These are phyloP conservation scores for Sphagnum contortum DNA, from an alignment of 225 moss, liverwort and hornwort species.

Conservation along the genomic window DNA sequence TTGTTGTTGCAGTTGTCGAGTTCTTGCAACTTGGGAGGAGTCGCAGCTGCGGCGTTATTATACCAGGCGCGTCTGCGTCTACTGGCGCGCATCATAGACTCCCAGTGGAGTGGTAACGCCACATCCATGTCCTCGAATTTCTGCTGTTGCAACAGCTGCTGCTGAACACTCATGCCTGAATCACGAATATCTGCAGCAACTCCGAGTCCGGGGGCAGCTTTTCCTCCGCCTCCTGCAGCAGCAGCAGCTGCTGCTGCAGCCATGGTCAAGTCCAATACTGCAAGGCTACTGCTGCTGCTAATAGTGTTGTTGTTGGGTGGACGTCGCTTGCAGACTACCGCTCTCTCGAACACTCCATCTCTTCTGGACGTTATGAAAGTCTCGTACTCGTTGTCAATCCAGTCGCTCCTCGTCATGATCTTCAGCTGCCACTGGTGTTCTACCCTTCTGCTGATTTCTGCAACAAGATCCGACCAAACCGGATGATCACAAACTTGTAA, in stretches of 20 bases:
- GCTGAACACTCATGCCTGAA: too few species aligned
- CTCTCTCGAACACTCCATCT: slow-evolving; percentile 36
- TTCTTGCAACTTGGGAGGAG: slow-evolving; percentile 2
- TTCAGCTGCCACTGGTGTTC: too few species aligned
- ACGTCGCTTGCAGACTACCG: too few species aligned
- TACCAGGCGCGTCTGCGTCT: slow-evolving; percentile 49
- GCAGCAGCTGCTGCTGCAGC: slow-evolving; percentile 21
- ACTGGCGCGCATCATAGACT: slow-evolving; percentile 47
- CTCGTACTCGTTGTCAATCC: slow-evolving; percentile 47
- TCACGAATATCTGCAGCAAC: too few species aligned
- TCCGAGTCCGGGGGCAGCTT: slow-evolving; percentile 5
- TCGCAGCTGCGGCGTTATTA: slow-evolving; percentile 29
- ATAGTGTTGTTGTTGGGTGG: too few species aligned
- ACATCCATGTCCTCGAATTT: slow-evolving; percentile 47
- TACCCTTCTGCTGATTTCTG: too few species aligned
- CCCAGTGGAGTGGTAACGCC: slow-evolving; percentile 60
- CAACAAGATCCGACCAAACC: too few species aligned
- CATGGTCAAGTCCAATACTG: slow-evolving; percentile 24
- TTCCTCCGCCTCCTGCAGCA: slow-evolving; percentile 12
- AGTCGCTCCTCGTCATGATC: slow-evolving; percentile 27
- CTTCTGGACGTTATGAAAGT: slow-evolving; percentile 48
- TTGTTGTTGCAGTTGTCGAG: slow-evolving; percentile 46
- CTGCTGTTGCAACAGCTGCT: background rate
- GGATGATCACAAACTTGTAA: too few species aligned
- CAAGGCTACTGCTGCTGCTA: background rate